Evolutionary conservation across 2,329 filamentous ascomycete species (phyloP), one percentile per base, ranked within the genome.

Genomic region (Epicoccum nigrum): DNA sequence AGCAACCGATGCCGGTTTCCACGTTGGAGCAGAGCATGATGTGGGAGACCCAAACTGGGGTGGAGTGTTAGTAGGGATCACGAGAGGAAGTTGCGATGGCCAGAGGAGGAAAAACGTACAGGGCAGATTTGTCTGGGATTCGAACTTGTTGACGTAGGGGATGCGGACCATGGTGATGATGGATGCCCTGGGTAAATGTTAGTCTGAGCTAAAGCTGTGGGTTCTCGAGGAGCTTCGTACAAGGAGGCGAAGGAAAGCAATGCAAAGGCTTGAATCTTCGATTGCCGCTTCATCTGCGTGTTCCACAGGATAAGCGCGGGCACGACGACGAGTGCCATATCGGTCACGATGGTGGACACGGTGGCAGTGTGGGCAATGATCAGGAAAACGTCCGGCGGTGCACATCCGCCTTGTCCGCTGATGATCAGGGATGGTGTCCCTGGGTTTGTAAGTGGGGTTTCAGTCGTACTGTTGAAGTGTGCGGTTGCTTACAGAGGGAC

Each of bases 1-100:
- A 52, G 42, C 61, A 64, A 1, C 59, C 61, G 16, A 64, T 62
- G 19, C 59, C 61, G 8, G 59, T 64, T 55, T 64, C 61, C 33
- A 64, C 54, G 34, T 64, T 64, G 7, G 61, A 64, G 33, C 55
- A 64, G 21, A 64, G 55, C 50, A 64, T 55, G 15, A 45, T 64
- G 39, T 62, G 59, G 12, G 59, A 50, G 12, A 62, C 57, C 59
- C 61, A 64, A 45, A 61, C 57, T 60, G n/a, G n/a, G n/a, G 15
- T 8, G 28, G 4, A 30, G 28, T 9, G 12, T 6, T 13, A 11
- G 7, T 13, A 44, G 27, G 41, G 45, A 11, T 19, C 41, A 4
- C 3, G 15, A 33, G 12, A 8, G 15, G 7, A 11, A 4, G 5
- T 25, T 25, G 9, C 3, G 13, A 6, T 2, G 1, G n/a, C n/a